These are phyloP conservation scores for Cerioporus squamosus DNA, from an alignment of 1,284 basidiomycete genomes.

Conservation along the genomic window DNA sequence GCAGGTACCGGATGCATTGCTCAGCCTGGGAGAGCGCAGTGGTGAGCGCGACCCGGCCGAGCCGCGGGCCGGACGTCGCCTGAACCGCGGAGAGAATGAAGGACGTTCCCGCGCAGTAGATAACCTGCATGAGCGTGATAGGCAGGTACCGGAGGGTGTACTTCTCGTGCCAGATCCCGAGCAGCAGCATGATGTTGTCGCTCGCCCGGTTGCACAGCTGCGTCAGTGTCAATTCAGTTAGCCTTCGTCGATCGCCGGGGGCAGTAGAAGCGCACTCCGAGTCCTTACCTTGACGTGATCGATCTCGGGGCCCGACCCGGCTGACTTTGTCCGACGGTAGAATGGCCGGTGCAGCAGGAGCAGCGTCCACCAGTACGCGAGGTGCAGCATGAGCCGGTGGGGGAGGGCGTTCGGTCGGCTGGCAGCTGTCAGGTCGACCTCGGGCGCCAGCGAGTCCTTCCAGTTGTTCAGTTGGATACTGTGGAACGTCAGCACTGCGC, in stretches of 20 bases:
- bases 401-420: conserved; percentile 55
- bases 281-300: conserved; percentile 53
- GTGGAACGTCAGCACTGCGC: conserved; percentile 1
- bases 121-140: conserved; percentile 64
- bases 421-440: conserved; percentile 56
- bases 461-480: conserved; percentile 65
- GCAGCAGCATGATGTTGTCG: conserved; percentile 63
- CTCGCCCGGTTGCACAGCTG: conserved; percentile 70
- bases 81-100: conserved; percentile 62
- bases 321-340: conserved; percentile 53
- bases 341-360: conserved; percentile 71
- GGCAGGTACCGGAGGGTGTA: conserved; percentile 67
- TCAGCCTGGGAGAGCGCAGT: conserved; percentile 47
- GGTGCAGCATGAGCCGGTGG: conserved; percentile 66
- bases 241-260: neutral
- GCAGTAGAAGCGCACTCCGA: neutral
- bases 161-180: conserved; percentile 56
- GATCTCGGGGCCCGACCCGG: conserved; percentile 46
- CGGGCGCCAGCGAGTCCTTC: conserved; percentile 57
- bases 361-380: conserved; percentile 66
- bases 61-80: conserved; percentile 46
- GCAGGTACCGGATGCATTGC: conserved; percentile 51
- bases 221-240: neutral
- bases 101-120: conserved; percentile 70
- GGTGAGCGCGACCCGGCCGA: conserved; percentile 36